Base-by-base conservation (phyloP, 371 early-diverging fungal genomes). In the Smittium culicis region DNA sequence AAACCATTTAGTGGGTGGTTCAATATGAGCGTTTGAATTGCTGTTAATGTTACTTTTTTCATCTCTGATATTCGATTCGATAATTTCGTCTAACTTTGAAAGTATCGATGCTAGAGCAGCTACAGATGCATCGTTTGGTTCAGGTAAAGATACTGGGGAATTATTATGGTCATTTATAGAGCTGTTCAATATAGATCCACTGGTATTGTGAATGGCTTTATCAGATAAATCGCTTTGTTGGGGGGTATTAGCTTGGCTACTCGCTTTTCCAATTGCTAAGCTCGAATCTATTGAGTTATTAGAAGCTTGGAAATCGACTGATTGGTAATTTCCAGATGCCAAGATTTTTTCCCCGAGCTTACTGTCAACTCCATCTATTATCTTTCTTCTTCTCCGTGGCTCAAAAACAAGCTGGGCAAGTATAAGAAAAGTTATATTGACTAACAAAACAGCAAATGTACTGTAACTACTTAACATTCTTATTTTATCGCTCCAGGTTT, bases 401-500 rank as follows among this genome's bases (percentile, higher is more conserved):
- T 92, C 92, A 69, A 92, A 87, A 34, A 88, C 73, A 0, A 86
- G 84, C 58, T 90, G 89, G 0, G 88, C 88, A 54, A 82, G 72
- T 34, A 91, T 73, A 73, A 91, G 83, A n/a, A 87, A 76, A 30
- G 87, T 29, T 33, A 89, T 71, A 70, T 92, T 90, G 67, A 88
- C 75, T 1, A 77, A 77, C 76, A 92, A 82, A 24, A 92, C 80
- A 0, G 89, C 86, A 86, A 88, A 87, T 0, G 91, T 91, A 34
- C 88, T 88, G 59, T 90, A 90, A 0, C 93, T 94, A 68, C 86
- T 86, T 1, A 89, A 88, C 27, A 85, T 82, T 11, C 96, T 87
- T 62, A 96, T 94, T 79, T 96, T 94, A 81, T 96, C 97, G 67
- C 90, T 89, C 89, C 92, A 96, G n/a, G 94, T 80, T 73, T 95